These are phyloP conservation scores for slime mould (Dictyostelium discoideum) DNA, from an alignment of 78 protist genomes.

Conservation along the genomic window DNA sequence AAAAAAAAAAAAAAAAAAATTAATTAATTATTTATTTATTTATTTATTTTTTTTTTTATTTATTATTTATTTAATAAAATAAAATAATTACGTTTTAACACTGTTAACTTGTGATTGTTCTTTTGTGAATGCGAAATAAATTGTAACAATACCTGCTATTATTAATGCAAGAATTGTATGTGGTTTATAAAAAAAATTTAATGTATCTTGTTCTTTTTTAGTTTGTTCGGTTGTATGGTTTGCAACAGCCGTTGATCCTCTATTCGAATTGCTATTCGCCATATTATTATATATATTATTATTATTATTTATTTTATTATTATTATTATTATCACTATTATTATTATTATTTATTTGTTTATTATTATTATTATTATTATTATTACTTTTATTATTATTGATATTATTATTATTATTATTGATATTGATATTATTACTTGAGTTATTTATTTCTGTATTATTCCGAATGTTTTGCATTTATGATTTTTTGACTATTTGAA, in stretches of 20 bases:
- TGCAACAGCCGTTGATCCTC: neutral
- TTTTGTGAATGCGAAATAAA: conserved; percentile 78
- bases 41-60: too few species aligned
- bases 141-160: conserved; percentile 36
- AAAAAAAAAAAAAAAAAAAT: neutral
- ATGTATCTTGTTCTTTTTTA: conserved; percentile 44
- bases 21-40: neutral
- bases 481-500: neutral
- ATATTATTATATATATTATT: neutral
- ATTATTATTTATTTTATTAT: neutral
- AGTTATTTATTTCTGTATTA: neutral
- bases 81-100: conserved; percentile 47
- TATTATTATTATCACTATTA: neutral
- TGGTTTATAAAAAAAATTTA: conserved; percentile 81
- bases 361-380: too few species aligned
- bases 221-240: neutral
- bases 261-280: neutral
- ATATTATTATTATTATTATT: neutral
- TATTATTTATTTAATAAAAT: too few species aligned
- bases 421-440: neutral
- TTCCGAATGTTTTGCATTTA: neutral
- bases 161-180: conserved; percentile 73
- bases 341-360: neutral
- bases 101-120: conserved; percentile 53
- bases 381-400: too few species aligned